Conservation (phyloP, 2,329 filamentous ascomycete species). For the Nectriaceae sp. region DNA sequence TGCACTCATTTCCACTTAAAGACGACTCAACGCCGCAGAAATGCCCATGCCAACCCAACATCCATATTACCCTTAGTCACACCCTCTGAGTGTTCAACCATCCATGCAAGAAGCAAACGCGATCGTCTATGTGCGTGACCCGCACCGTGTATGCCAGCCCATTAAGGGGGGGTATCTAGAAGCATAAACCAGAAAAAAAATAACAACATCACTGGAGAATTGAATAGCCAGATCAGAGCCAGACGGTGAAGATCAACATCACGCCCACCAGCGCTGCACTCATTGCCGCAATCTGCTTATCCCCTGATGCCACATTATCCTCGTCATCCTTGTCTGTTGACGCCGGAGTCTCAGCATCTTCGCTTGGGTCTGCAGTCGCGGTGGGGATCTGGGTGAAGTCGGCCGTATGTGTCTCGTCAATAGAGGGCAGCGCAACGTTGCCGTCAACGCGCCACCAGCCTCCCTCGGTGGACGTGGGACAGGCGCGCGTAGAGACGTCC, state of each 20-base stretch:
- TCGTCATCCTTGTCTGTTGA: slow-evolving; percentile 2
- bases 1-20: background rate
- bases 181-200: background rate
- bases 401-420: slow-evolving; percentile 56
- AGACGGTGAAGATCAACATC: slow-evolving; percentile 32
- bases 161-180: background rate
- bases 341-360: background rate
- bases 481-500: slow-evolving; percentile 63
- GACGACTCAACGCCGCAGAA: background rate
- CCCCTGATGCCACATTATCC: slow-evolving; percentile 20
- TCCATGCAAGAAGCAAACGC: background rate
- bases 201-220: background rate
- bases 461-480: slow-evolving; percentile 67
- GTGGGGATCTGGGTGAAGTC: slow-evolving; percentile 12
- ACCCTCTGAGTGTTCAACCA: background rate
- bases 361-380: background rate
- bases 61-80: background rate
- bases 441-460: slow-evolving; percentile 82
- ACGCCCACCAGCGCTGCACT: slow-evolving; percentile 30
- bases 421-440: slow-evolving; percentile 66
- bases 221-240: slow-evolving; percentile 17
- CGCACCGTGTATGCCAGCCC: slow-evolving; percentile 2
- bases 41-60: background rate
- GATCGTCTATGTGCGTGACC: background rate
- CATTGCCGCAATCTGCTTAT: slow-evolving; percentile 29